Evolutionary conservation across 129 eudicot species (phyloP), one percentile per base, ranked within the genome.

Genomic region (Glebionis coronaria): DNA sequence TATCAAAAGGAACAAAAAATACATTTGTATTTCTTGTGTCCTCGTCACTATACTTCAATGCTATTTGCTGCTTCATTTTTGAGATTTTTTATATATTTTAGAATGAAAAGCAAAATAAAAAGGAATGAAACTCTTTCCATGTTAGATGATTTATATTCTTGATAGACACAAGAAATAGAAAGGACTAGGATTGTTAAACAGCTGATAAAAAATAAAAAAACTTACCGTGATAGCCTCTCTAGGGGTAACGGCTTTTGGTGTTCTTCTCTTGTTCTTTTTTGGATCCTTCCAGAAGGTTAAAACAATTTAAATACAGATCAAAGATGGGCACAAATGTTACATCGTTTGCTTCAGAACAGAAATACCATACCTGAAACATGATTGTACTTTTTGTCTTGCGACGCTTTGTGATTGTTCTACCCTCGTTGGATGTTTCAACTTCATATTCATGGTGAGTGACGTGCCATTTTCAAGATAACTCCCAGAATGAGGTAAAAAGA

Each of bases 361-460:
- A 47, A 51, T 16, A 64, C 69, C 12, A 28, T 70, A 94, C 99
- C 90, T 78, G 95, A 81, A 94, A 84, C 99, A 94, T 86, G 85
- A 86, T 90, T 51, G 99, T 94, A 70, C 97, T 89, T 80, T 88
- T 88, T 16, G 99, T 94, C 78, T 87, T 94, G 23, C 84, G 77
- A 19, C 90, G 74, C 67, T 94, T 91, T 65, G 97, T 94, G 70
- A 89, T 78, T 61, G 85, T 88, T 67, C 90, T 35, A 35, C 40
- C 92, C 73, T 89, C 81, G n/a, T n/a, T n/a, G 15, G 92, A 72
- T 54, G 97, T 89, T 83, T 93, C 97, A 69, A 89, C 86, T 81
- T 94, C 99, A 66, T 89, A 94, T 69, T 94, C 95, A 68, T 69
- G 93, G 76, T 80, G 97, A 67, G 97, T 94, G 65, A 89, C 97